Conservation (phyloP, 495 filamentous ascomycete genomes). For the Penicillium lividum region DNA sequence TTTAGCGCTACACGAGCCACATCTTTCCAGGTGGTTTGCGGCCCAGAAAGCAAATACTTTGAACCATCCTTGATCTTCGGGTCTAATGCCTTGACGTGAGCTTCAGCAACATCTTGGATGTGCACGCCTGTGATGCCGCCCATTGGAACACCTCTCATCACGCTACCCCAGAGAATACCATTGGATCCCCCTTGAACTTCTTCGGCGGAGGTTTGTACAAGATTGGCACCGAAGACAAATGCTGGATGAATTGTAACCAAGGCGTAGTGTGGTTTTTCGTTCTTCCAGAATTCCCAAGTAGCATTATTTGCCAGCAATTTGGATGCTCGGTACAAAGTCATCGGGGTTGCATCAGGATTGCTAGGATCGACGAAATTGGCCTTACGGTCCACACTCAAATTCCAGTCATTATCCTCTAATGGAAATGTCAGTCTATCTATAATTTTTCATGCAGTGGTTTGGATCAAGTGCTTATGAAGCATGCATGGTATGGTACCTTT, state of each 20-base stretch:
- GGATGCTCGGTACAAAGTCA: not conserved
- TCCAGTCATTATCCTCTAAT: not conserved
- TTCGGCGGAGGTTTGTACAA: not conserved
- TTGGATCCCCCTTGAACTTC: not conserved
- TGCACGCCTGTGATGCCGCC: not conserved
- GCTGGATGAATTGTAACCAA: not conserved
- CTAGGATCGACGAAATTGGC: not conserved
- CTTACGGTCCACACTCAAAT: not conserved
- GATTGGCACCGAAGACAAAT: not conserved
- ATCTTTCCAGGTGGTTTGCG: not conserved
- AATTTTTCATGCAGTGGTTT: not conserved
- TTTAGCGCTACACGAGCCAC: not conserved
- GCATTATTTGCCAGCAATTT: not conserved
- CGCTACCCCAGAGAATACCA: not conserved
- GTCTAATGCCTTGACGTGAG: not conserved
- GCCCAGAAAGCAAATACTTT: not conserved
- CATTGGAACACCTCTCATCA: not conserved
- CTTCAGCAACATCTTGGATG: not conserved
- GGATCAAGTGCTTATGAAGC: not conserved
- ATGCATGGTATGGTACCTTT: slow-evolving; percentile 10
- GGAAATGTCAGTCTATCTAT: not conserved
- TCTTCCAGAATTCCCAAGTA: not conserved
- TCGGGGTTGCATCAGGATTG: not conserved
- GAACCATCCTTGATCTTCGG: not conserved
- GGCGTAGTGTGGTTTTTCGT: not conserved